These are phyloP conservation scores for Amanita subjunquillea DNA, from an alignment of 768 basidiomycete genomes.

Conservation along the genomic window DNA sequence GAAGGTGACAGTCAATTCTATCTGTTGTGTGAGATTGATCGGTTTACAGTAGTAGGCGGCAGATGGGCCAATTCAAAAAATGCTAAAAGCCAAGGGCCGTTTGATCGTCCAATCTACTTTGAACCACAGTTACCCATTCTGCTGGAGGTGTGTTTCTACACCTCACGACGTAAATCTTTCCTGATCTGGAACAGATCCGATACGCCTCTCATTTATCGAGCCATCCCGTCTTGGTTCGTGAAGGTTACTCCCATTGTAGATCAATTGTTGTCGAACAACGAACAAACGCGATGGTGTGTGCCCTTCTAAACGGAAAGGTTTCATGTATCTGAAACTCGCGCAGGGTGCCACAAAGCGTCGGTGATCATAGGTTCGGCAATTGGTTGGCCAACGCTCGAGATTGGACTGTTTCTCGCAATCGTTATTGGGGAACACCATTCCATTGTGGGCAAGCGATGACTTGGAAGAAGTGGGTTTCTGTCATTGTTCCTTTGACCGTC, in stretches of 20 bases:
- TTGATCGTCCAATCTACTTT: slow-evolving; percentile 81
- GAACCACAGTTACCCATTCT: slow-evolving; percentile 92
- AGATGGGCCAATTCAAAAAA: slow-evolving; percentile 89
- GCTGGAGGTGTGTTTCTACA: slow-evolving; percentile 65
- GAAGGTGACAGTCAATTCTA: slow-evolving; percentile 49
- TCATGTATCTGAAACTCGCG: slow-evolving; percentile 2
- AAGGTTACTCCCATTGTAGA: slow-evolving; percentile 79
- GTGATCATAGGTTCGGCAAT: slow-evolving; percentile 90
- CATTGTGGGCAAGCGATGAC: slow-evolving; percentile 93
- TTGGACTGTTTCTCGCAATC: slow-evolving; percentile 98
- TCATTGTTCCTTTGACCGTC: not conserved
- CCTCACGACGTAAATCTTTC: not conserved
- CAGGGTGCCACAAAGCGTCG: slow-evolving; percentile 88
- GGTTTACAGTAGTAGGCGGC: slow-evolving; percentile 49
- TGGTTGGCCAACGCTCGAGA: slow-evolving; percentile 98
- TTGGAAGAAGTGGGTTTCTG: slow-evolving; percentile 57
- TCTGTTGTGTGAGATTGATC: not conserved
- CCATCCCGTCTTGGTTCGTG: slow-evolving; percentile 95
- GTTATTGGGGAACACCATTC: slow-evolving; percentile 98
- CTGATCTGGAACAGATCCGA: slow-evolving; percentile 52
- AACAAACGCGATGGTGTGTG: slow-evolving; percentile 75
- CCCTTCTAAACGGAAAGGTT: not conserved
- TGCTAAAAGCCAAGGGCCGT: slow-evolving; percentile 77
- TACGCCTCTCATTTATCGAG: slow-evolving; percentile 92
- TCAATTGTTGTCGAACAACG: slow-evolving; percentile 83